Evolutionary conservation across 495 filamentous ascomycete genomes (phyloP), one percentile per base, ranked within the genome.

Genomic region (Neurospora sp.): DNA sequence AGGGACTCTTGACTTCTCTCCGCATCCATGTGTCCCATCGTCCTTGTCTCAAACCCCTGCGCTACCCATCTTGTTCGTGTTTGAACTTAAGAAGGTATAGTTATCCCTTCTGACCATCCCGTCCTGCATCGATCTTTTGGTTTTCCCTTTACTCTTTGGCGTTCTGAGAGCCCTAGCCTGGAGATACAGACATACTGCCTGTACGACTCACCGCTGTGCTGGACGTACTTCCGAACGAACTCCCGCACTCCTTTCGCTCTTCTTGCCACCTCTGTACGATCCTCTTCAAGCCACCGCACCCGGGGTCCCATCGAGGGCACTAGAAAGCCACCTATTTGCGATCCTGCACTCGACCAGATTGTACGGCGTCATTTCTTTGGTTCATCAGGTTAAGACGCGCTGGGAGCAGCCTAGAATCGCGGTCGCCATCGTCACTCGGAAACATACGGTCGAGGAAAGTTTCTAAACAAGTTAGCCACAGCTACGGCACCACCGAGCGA

Each of bases 1-100:
- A 44, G 75, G 74, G 74, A 74, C 72, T 71, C 70, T 80, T 73
- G 73, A 79, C 68, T 70, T 78, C 70, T 76, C 73, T 74, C 77
- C 71, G 76, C 77, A 72, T 73, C 75, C 76, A 76, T 76, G 73
- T 79, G 72, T 73, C 72, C 75, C 76, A 74, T 75, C 42, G 75
- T 75, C 70, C 71, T 77, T 81, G 79, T 80, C 79, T 81, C 77
- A 80, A 78, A 81, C 40, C 71, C 72, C 76, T 80, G 79, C 79
- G 72, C 77, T 72, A 81, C 79, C 72, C 39, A 70, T 53, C 71
- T 71, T 70, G 68, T 65, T 72, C 68, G 69, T 70, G 48, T 53
- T 69, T 61, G 73, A 71, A 61, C 69, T 80, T 78, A 77, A 81
- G 76, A 78, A 79, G 78, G 75, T 73, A 74, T 72, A 74, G 48